Conservation (phyloP, 1,284 basidiomycete genomes). For the Rhodofomes roseus region DNA sequence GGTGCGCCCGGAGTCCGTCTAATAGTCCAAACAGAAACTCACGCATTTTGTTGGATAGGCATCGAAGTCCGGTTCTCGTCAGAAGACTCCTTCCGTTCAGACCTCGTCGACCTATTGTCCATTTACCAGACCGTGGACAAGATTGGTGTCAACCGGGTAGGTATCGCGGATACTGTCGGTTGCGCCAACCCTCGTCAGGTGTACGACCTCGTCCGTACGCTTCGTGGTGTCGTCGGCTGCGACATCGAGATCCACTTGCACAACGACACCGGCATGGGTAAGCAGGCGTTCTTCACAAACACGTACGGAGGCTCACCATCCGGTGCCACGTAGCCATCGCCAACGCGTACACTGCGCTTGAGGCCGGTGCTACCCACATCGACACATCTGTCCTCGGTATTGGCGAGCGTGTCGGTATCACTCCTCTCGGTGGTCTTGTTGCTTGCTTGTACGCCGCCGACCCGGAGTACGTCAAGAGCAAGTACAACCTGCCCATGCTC, state of each 20-base stretch:
- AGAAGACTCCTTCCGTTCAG: conserved; percentile 99
- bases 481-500: conserved; percentile 98
- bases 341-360: conserved; percentile 97
- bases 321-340: conserved; percentile 72
- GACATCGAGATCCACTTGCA: conserved; percentile 99
- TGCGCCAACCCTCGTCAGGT: conserved; percentile 99
- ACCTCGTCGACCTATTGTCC: conserved; percentile 96
- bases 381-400: conserved; percentile 97
- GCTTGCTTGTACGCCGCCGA: conserved; percentile 96
- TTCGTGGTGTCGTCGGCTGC: conserved; percentile 92
- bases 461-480: conserved; percentile 98
- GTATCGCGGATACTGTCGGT: conserved; percentile 98
- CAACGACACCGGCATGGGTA: conserved; percentile 95
- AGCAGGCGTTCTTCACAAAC: conserved; percentile 10
- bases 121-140: conserved; percentile 99
- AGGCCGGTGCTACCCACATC: conserved; percentile 98
- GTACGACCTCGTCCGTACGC: conserved; percentile 95
- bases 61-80: conserved; percentile 99
- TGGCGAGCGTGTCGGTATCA: conserved; percentile 99
- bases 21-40: not conserved
- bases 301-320: too few species aligned
- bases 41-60: conserved; percentile 26
- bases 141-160: conserved; percentile 98
- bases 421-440: conserved; percentile 94
- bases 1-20: conserved; percentile 28